Percentiles rank a stretch among this genome's conserved stretches.
Evolutionary conservation across 768 basidiomycete genomes (phyloP).

Genomic region (Tylopilus subfusipes): DNA sequence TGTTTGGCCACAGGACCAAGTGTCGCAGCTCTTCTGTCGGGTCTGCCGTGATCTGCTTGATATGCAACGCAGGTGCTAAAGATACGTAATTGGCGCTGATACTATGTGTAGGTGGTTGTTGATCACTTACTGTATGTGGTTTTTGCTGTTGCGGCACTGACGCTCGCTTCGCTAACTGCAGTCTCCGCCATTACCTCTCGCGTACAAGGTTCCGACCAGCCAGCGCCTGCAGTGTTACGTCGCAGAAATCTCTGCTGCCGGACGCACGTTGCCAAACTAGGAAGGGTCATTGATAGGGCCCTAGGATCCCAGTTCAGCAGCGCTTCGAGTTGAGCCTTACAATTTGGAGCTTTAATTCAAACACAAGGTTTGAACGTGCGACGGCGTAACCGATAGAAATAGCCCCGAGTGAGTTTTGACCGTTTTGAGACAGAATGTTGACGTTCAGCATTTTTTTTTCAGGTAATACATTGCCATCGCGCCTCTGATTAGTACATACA

Average conservation of each 20-base stretch:
- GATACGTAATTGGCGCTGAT: neutral
- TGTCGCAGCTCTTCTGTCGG: conserved; percentile 52
- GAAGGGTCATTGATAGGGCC: too few relatives aligned
- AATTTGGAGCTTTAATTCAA: neutral
- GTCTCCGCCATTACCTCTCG: conserved; percentile 1
- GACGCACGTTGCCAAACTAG: conserved; percentile 6
- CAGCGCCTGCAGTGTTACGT: neutral
- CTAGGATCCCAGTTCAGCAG: neutral
- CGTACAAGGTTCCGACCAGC: conserved; percentile 2
- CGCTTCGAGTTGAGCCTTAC: neutral
- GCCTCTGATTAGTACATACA: neutral
- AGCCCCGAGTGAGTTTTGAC: neutral
- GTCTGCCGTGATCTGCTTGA: conserved; percentile 36
- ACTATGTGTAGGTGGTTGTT: neutral
- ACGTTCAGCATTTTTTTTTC: neutral
- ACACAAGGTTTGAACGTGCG: neutral
- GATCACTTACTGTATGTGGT: conserved; percentile 14
- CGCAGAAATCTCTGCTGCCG: neutral
- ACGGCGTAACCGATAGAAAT: neutral
- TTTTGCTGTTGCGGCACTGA: neutral
- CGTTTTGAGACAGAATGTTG: neutral
- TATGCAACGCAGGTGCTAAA: conserved; percentile 12
- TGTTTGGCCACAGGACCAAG: conserved; percentile 55
- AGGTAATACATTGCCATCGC: neutral
- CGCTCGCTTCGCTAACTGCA: conserved; percentile 4